phyloP scores from a whole-genome alignment of 1,284 basidiomycete genomes.

The Termitomyces sp. region DNA sequence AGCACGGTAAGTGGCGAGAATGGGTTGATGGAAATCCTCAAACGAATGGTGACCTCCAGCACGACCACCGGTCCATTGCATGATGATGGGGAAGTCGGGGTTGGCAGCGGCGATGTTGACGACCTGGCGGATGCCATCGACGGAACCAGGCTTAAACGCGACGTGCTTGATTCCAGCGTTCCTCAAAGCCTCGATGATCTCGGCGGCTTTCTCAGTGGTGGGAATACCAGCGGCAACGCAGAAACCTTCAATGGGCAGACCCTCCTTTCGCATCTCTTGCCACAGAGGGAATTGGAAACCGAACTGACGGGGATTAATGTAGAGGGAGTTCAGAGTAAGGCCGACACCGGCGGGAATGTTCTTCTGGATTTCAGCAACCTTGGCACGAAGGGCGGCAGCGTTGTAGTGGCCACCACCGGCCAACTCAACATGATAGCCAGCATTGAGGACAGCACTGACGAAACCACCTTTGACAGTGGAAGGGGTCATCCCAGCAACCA shows the following conservation, averaged over 20 bases:
- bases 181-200: constrained; percentile 81
- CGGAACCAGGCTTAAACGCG: constrained; percentile 95
- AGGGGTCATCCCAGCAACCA: constrained; percentile 99
- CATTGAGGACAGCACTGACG: constrained; percentile 86
- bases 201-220: constrained; percentile 87
- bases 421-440: constrained; percentile 94
- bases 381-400: constrained; percentile 79
- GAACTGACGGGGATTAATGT: constrained; percentile 98
- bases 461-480: constrained; percentile 91
- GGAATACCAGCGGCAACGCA: constrained; percentile 97
- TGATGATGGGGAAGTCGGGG: constrained; percentile 95
- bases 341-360: constrained; percentile 84
- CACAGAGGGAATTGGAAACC: constrained; percentile 95
- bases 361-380: constrained; percentile 85
- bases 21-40: constrained; percentile 98
- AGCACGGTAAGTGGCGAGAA: constrained; percentile 84
- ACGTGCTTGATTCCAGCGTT: constrained; percentile 89
- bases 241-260: constrained; percentile 94
- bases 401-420: constrained; percentile 98
- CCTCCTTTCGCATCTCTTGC: constrained; percentile 96
- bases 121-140: constrained; percentile 96
- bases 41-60: constrained; percentile 99
- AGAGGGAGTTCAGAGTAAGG: constrained; percentile 91
- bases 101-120: constrained; percentile 93
- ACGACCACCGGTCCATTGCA: constrained; percentile 98